Base-by-base conservation (phyloP, 2,329 filamentous ascomycete species). In the Xylariaceae sp. region DNA sequence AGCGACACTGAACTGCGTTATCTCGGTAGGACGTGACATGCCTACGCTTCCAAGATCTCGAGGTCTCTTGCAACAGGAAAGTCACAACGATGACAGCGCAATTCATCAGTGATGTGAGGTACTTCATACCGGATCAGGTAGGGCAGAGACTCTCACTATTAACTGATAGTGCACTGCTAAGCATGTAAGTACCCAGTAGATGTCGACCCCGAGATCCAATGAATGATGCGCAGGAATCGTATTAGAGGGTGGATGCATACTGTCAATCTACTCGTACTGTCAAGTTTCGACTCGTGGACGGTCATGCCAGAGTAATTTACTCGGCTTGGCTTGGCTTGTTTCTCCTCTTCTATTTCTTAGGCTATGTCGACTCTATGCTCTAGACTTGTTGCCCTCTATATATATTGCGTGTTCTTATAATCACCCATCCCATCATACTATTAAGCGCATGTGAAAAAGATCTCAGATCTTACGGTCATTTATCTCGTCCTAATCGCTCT, bases 401-500 rank as follows among this genome's bases (percentile, higher is more conserved):
- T 4, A 53, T 6, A 11, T 15, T 8, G 18, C 6, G 9, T 8
- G 9, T 10, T 37, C 15, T 45, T 10, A 49, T 55, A 6, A 17
- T 13, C 37, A 10, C 37, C 11, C 37, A 10, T 8, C 8, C 37
- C 11, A 7, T 13, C 37, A 42, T 42, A 42, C 37, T 42, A 42
- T 42, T 42, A 42, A 42, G 11, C 8, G 4, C 23, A 30, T 42
- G 37, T 8, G 4, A 13, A 11, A 57, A 58, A 17, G 34, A 15
- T 37, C 44, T 56, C 17, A 30, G n/a, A n/a, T 47, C 9, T 30
- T 7, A 15, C 6, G 9, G 17, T 62, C 50, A 81, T 71, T 73
- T 80, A 73, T 89, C 86, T 62, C 91, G 82, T 0, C 91, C 91
- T 56, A 94, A 74, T 56, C 91, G 82, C 76, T 96, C 91, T 69